Percentiles rank a stretch among this genome's conserved stretches.
Evolutionary conservation across 73 alveolate genomes (phyloP).

Genomic region (Paramecium caudatum): DNA sequence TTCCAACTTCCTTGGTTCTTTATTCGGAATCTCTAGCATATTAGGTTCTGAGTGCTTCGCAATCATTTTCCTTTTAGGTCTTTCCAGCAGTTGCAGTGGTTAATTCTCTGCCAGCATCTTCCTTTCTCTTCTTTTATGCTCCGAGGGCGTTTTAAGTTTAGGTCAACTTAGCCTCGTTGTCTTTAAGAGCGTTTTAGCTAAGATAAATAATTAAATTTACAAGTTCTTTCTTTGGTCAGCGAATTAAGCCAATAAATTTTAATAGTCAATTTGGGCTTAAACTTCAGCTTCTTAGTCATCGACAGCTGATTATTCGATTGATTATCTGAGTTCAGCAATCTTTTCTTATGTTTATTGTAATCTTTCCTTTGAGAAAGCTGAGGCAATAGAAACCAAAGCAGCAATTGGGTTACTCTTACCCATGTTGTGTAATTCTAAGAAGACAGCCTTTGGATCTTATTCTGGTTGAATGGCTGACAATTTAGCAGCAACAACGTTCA

Average conservation of each 20-base stretch:
- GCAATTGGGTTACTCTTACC: conserved; percentile 68
- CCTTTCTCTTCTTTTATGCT: conserved; percentile 72
- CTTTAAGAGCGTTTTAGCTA: conserved; percentile 60
- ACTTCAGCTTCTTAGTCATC: conserved; percentile 65
- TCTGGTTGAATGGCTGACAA: conserved; percentile 69
- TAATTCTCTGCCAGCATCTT: conserved; percentile 69
- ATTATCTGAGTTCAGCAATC: conserved; percentile 59
- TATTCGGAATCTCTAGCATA: conserved; percentile 67
- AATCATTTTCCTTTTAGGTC: conserved; percentile 55
- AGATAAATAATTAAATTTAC: neutral
- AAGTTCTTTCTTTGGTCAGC: conserved; percentile 63
- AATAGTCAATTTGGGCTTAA: conserved; percentile 68
- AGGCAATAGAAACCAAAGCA: conserved; percentile 65
- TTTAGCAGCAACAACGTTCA: conserved; percentile 69
- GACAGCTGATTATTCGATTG: conserved; percentile 62
- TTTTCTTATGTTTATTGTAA: conserved; percentile 1
- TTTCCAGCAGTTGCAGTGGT: conserved; percentile 58
- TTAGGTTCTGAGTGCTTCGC: conserved; percentile 70
- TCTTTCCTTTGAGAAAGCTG: conserved; percentile 61
- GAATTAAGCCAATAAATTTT: conserved; percentile 14
- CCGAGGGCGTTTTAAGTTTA: conserved; percentile 61
- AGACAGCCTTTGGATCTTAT: conserved; percentile 62
- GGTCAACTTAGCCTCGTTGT: conserved; percentile 40
- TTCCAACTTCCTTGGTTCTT: conserved; percentile 42
- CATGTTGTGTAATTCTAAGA: conserved; percentile 70